Evolutionary conservation across 1,284 basidiomycete species (phyloP).

Genomic region (Jaminaea rosea): DNA sequence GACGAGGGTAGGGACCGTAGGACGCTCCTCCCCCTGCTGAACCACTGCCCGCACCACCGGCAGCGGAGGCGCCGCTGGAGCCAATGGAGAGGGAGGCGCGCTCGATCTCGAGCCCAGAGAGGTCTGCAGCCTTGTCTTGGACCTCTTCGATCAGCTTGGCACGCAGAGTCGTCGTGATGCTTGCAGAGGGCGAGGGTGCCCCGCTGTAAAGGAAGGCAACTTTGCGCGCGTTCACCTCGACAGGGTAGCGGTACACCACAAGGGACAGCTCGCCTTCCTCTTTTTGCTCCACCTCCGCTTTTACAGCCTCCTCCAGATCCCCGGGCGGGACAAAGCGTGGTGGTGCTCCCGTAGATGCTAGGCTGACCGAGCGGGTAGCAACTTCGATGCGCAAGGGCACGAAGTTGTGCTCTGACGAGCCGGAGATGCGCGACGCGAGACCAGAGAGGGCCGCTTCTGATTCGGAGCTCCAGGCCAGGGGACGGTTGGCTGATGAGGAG

Average conservation of each 20-base stretch:
- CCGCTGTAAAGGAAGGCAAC: no score
- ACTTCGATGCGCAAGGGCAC: constrained; percentile 27
- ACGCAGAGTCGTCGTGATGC: not conserved
- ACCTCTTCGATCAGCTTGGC: not conserved
- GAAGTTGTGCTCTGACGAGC: constrained; percentile 28
- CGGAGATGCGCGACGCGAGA: constrained; percentile 18
- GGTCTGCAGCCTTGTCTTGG: not conserved
- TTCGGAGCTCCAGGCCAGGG: not conserved
- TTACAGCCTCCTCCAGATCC: not conserved
- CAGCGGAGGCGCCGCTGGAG: no score
- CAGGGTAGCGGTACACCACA: not conserved
- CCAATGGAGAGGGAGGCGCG: not conserved
- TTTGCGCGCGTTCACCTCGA: not conserved
- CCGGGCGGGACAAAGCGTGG: constrained; percentile 3
- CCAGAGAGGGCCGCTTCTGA: constrained; percentile 21
- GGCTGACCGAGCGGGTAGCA: not conserved
- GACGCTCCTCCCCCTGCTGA: no score
- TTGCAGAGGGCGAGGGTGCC: no score
- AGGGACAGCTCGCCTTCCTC: not conserved
- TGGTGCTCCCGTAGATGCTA: not conserved
- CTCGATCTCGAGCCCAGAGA: not conserved
- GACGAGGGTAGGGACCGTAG: constrained; percentile 1
- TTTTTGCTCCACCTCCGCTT: not conserved
- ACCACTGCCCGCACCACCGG: no score
- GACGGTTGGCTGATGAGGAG: not conserved